Percentiles rank a stretch among this genome's conserved stretches.
Evolutionary conservation across 2,329 filamentous ascomycete species (phyloP).

Genomic region (Aspergillus neotritici): DNA sequence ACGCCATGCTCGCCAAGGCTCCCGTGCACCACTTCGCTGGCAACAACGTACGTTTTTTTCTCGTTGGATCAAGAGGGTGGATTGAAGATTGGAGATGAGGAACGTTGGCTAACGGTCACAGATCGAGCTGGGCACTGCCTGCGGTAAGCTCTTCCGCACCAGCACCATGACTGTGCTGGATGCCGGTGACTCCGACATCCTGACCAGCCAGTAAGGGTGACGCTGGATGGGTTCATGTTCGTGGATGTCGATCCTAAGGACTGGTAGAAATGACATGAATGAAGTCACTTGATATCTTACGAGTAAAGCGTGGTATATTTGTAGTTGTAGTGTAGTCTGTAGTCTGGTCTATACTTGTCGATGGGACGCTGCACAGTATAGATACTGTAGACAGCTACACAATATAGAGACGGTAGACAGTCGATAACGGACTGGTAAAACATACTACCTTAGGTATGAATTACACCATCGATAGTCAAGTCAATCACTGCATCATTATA

Average conservation of each 20-base stretch:
- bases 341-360: too few species aligned
- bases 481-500: too few species aligned
- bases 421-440: too few species aligned
- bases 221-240: slow-evolving; percentile 12
- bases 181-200: slow-evolving; percentile 97
- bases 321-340: too few species aligned
- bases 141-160: slow-evolving; percentile 98
- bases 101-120: slow-evolving; percentile 56
- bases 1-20: slow-evolving; percentile 87
- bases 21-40: slow-evolving; percentile 96
- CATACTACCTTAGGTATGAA: too few species aligned
- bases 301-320: too few species aligned
- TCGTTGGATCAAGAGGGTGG: too few species aligned
- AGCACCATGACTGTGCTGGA: slow-evolving; percentile 96
- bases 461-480: too few species aligned
- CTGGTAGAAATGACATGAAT: slow-evolving; percentile 6
- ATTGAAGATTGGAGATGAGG: not conserved
- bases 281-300: slow-evolving; percentile 14
- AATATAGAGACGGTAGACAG: too few species aligned
- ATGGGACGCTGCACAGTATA: too few species aligned
- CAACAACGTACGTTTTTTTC: slow-evolving; percentile 81
- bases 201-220: slow-evolving; percentile 46
- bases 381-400: too few species aligned
- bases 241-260: slow-evolving; percentile 14
- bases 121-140: slow-evolving; percentile 97